phyloP scores from a whole-genome alignment of 306 rosid species.

The Cucurbita moschata region DNA sequence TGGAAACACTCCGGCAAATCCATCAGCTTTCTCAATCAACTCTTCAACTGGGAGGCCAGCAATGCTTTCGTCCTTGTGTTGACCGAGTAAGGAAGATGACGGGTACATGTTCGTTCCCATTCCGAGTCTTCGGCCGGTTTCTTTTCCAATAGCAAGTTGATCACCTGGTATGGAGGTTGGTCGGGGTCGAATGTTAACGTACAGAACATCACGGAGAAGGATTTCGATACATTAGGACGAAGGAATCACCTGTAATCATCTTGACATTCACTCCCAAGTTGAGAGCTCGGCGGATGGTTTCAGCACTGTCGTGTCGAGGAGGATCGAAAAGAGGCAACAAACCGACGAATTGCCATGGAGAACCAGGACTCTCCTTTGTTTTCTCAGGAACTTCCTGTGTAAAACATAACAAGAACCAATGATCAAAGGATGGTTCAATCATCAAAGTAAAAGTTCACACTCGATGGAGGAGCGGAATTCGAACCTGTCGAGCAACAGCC shows the following conservation, averaged over 20 bases:
- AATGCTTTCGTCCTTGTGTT: constrained; percentile 69
- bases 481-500: constrained; percentile 91
- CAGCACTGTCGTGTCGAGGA: constrained; percentile 97
- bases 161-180: constrained; percentile 35
- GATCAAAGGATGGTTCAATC: background rate
- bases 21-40: constrained; percentile 94
- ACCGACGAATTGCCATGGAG: constrained; percentile 93
- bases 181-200: background rate
- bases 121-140: constrained; percentile 94
- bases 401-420: background rate
- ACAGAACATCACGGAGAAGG: background rate
- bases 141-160: constrained; percentile 98
- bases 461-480: background rate
- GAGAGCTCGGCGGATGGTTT: constrained; percentile 90
- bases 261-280: constrained; percentile 95
- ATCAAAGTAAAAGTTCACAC: background rate
- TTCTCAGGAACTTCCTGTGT: constrained; percentile 79
- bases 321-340: constrained; percentile 87
- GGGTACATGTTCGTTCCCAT: constrained; percentile 99
- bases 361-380: constrained; percentile 56
- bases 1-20: constrained; percentile 99
- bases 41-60: constrained; percentile 88
- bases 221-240: background rate
- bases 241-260: constrained; percentile 84
- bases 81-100: constrained; percentile 85